Evolutionary conservation across 164 flowering plant species (phyloP).

Genomic region (Vitis riparia): DNA sequence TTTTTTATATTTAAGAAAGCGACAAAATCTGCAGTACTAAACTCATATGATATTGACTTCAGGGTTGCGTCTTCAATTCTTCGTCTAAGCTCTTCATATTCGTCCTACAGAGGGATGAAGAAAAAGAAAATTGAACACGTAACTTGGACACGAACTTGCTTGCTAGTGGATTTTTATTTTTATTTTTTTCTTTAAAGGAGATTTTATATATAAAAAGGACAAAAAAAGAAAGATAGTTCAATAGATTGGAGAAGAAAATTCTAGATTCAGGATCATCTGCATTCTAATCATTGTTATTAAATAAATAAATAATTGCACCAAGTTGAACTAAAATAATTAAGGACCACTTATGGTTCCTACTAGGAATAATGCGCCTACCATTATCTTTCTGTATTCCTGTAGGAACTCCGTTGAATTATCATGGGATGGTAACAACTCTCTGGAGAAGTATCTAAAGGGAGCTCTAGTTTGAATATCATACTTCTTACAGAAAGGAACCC

Average conservation of each 20-base stretch:
- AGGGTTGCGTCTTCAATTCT: slow-evolving; percentile 37
- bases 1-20: slow-evolving; percentile 35
- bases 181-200: too few relatives aligned
- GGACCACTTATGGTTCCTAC: too few relatives aligned
- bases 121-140: background rate
- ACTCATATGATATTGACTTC: slow-evolving; percentile 1
- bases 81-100: slow-evolving; percentile 41
- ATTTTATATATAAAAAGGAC: too few relatives aligned
- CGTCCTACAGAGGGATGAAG: slow-evolving; percentile 24
- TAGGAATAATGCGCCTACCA: slow-evolving; percentile 30
- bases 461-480: slow-evolving; percentile 47
- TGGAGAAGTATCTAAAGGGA: slow-evolving; percentile 51
- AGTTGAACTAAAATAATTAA: too few relatives aligned
- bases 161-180: too few relatives aligned
- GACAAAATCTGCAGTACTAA: slow-evolving; percentile 20
- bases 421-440: background rate
- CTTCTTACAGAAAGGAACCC: slow-evolving; percentile 77
- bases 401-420: slow-evolving; percentile 28
- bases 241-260: too few relatives aligned
- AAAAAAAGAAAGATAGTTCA: too few relatives aligned
- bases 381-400: slow-evolving; percentile 38
- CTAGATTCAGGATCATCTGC: too few relatives aligned
- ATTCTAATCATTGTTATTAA: too few relatives aligned
- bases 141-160: too few relatives aligned
- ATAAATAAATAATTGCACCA: background rate